Percentiles rank a stretch among this genome's conserved stretches.
Conservation (phyloP, 2,329 filamentous ascomycete genomes). For the Pseudogymnoascus sp. region DNA sequence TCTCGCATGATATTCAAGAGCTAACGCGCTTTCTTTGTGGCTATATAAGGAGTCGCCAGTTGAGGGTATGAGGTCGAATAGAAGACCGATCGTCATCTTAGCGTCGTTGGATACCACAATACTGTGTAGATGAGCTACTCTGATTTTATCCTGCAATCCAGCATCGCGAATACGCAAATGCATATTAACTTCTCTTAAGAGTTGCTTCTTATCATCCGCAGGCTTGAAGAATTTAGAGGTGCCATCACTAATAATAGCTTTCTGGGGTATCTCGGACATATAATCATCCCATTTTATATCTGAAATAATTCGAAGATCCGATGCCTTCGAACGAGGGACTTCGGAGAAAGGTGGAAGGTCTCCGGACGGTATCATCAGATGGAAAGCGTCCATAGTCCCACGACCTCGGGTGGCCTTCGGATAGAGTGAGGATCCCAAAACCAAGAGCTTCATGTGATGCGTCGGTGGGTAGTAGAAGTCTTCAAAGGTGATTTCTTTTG, state of each 20-base stretch:
- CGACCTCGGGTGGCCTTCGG: slow-evolving; percentile 12
- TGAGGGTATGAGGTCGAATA: slow-evolving; percentile 15
- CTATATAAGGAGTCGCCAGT: slow-evolving; percentile 11
- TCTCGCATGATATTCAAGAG: slow-evolving; percentile 11
- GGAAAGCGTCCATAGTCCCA: slow-evolving; percentile 11
- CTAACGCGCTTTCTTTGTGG: slow-evolving; percentile 5
- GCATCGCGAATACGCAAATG: slow-evolving; percentile 12
- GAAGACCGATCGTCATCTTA: slow-evolving; percentile 14
- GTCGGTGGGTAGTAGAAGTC: slow-evolving; percentile 13
- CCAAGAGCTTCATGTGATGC: slow-evolving; percentile 13
- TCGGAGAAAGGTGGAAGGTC: slow-evolving; percentile 11
- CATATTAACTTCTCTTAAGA: slow-evolving; percentile 14
- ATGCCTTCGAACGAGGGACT: slow-evolving; percentile 10
- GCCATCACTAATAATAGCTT: slow-evolving; percentile 10
- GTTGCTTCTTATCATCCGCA: slow-evolving; percentile 12
- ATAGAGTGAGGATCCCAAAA: slow-evolving; percentile 11
- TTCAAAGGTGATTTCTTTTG: slow-evolving; percentile 12
- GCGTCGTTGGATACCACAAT: slow-evolving; percentile 10
- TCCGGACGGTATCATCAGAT: slow-evolving; percentile 12
- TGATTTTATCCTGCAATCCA: slow-evolving; percentile 12
- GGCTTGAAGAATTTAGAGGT: slow-evolving; percentile 14
- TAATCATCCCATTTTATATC: background rate
- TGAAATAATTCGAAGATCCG: slow-evolving; percentile 10
- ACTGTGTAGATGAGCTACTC: slow-evolving; percentile 12
- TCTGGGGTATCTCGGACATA: slow-evolving; percentile 13